Base-by-base conservation (phyloP, 805 yeast genomes). In the Metschnikowia sp. region DNA sequence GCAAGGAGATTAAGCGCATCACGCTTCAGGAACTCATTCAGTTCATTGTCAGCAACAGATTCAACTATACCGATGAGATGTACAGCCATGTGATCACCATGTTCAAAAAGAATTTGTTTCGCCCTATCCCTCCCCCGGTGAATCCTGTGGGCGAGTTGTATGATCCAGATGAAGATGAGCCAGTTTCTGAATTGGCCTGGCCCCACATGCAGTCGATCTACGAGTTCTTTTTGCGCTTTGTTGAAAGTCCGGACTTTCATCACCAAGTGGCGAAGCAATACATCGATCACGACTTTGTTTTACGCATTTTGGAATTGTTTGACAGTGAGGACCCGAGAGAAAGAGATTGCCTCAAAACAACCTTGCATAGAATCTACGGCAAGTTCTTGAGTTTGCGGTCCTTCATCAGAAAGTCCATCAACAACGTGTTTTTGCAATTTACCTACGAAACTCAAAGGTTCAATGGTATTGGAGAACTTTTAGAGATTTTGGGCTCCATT, bases 121-220 rank as follows among this genome's bases (percentile, higher is more conserved):
- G 99, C 61, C 96, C 98, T 31, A 89, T 94, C 41, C 98, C 99
- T 3, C 99, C 99, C 1, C 97, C 98, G 1, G 96, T 91, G 33
- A 94, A 94, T 64, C 98, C 98, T 5, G 79, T 91, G 39, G 99
- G 99, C 34, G 99, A 94, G 55, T 80, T 92, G 35, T 94, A 80
- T 66, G 99, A 94, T 60, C 99, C 99, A 1, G 99, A 94, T 69
- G 99, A 94, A 69, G 99, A 94, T 71, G 99, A 94, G 68, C 98
- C 98, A 3, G 96, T 94, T 34, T 82, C 83, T 58, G 98, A 94
- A 65, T 81, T 92, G 53, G 91, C 97, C 9, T 94, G 99, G 99
- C 96, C 98, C 10, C 99, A 94, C 65, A 94, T 94, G 98, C 96
- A 89, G 68, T 79, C 90, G 37, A 96, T 91, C 31, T 94, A 94